Conservation (phyloP, 129 eudicot genomes). For the Scalesia atractyloides region DNA sequence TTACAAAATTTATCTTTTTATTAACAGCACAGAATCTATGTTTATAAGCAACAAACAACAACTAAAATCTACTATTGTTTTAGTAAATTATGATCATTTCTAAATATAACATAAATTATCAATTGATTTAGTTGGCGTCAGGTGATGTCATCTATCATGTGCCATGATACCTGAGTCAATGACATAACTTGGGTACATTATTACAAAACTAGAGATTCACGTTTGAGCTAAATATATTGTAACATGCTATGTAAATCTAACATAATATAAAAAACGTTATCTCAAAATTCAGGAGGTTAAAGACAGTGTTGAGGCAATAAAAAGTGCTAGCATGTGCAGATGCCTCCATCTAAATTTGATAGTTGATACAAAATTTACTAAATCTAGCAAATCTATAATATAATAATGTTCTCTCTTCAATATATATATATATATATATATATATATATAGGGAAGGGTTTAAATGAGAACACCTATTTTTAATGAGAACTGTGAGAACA, state of each 20-base stretch:
- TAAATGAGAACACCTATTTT: too few species aligned
- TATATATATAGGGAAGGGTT: background rate
- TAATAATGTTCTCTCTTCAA: too few species aligned
- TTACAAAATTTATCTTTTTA: background rate
- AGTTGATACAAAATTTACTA: background rate
- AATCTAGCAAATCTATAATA: too few species aligned
- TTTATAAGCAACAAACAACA: background rate
- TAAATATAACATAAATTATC: background rate
- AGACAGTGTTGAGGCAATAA: background rate
- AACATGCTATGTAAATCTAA: slow-evolving; percentile 11
- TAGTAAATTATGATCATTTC: background rate
- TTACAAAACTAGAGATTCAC: slow-evolving; percentile 15
- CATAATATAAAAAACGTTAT: background rate
- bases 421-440: too few species aligned
- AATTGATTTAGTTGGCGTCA: background rate
- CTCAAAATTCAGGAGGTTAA: background rate
- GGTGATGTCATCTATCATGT: background rate
- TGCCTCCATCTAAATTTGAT: background rate
- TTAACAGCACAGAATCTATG: background rate
- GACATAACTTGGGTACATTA: slow-evolving; percentile 3
- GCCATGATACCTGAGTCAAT: slow-evolving; percentile 10
- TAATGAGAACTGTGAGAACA: too few species aligned
- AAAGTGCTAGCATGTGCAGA: background rate
- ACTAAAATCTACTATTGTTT: background rate
- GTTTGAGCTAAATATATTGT: background rate